A percentile compares a stretch with the other conserved stretches of the same genome.
Evolutionary conservation across 306 rosid genomes (phyloP).

Genomic region (Trifolium repens): DNA sequence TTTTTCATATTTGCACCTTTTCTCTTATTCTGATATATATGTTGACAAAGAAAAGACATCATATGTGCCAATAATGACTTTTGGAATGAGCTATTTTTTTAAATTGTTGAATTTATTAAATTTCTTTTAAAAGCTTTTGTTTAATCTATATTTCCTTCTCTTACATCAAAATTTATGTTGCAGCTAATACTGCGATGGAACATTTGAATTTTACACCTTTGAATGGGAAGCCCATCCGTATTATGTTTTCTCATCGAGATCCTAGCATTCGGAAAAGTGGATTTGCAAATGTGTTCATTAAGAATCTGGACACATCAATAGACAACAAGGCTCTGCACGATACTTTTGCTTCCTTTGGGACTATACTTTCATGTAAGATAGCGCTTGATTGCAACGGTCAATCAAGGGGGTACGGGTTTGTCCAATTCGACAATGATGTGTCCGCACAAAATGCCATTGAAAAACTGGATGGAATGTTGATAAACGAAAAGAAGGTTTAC

Average conservation of each 20-base stretch:
- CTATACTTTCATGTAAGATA: slow-evolving; percentile 27
- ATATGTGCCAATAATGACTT: too few species aligned
- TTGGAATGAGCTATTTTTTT: too few species aligned
- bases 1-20: too few species aligned
- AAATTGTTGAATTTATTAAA: neutral
- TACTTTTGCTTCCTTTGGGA: slow-evolving; percentile 32
- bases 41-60: too few species aligned
- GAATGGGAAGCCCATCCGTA: slow-evolving; percentile 27
- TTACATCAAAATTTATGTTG: neutral
- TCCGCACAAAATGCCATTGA: slow-evolving; percentile 29
- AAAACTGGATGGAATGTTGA: slow-evolving; percentile 27
- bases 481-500: slow-evolving; percentile 18
- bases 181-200: slow-evolving; percentile 28
- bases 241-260: slow-evolving; percentile 35
- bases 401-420: slow-evolving; percentile 32
- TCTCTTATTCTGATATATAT: too few species aligned
- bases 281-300: slow-evolving; percentile 22
- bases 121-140: neutral
- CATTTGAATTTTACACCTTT: slow-evolving; percentile 16
- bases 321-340: slow-evolving; percentile 32
- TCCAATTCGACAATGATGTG: slow-evolving; percentile 6
- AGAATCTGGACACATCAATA: slow-evolving; percentile 3
- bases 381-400: neutral
- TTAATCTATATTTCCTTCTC: neutral
- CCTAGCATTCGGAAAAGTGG: slow-evolving; percentile 33